These are phyloP conservation scores for Nepenthes gracilis DNA, from an alignment of 148 eudicot species.

Conservation along the genomic window DNA sequence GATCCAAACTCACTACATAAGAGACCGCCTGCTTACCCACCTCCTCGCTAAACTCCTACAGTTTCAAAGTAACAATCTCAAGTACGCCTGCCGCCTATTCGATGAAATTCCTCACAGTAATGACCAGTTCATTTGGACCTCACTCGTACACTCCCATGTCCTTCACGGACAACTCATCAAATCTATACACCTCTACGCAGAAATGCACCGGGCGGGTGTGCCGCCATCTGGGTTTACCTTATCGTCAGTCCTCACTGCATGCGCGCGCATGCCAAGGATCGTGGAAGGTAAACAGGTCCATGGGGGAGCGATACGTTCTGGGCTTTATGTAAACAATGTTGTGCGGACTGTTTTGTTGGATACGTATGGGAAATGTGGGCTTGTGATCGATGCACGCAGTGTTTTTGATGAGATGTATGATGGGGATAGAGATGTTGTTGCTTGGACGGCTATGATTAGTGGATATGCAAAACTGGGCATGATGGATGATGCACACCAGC, in stretches of 20 bases:
- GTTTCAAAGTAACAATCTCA: too few relatives aligned
- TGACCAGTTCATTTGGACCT: too few relatives aligned
- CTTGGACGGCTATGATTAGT: slow-evolving; percentile 67
- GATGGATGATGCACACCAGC: slow-evolving; percentile 24
- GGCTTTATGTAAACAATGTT: slow-evolving; percentile 23
- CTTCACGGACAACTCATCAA: too few relatives aligned
- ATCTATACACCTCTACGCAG: too few relatives aligned
- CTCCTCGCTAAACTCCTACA: too few relatives aligned
- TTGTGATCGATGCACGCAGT: slow-evolving; percentile 25
- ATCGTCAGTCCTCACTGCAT: slow-evolving; percentile 49
- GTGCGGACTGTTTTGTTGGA: slow-evolving; percentile 44
- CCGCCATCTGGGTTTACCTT: neutral
- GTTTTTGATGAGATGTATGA: slow-evolving; percentile 43
- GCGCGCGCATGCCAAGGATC: slow-evolving; percentile 25
- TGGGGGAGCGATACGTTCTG: slow-evolving; percentile 30
- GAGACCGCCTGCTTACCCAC: too few relatives aligned
- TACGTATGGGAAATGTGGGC: slow-evolving; percentile 50
- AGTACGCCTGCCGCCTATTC: too few relatives aligned
- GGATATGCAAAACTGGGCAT: slow-evolving; percentile 42
- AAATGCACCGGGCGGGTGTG: too few relatives aligned
- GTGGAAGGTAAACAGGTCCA: slow-evolving; percentile 36
- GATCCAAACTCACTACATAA: too few relatives aligned
- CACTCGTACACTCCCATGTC: too few relatives aligned
- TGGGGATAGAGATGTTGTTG: slow-evolving; percentile 34
- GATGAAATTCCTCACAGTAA: too few relatives aligned